Evolutionary conservation across 78 protist genomes (phyloP).

Genomic region (Dictyostelium citrinum): DNA sequence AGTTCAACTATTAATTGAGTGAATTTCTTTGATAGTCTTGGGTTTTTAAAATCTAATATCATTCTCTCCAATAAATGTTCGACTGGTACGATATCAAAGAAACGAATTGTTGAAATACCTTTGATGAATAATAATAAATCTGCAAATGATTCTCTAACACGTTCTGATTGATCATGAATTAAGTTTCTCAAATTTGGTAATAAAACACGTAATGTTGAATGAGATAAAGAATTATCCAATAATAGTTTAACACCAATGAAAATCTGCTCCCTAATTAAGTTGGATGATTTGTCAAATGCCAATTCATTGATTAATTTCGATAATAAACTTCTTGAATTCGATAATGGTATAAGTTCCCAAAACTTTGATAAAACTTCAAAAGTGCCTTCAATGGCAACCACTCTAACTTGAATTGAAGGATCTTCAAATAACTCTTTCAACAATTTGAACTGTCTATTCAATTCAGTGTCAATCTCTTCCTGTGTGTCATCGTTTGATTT

Average conservation of each 20-base stretch:
- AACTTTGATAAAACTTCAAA: slow-evolving; percentile 28
- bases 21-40: slow-evolving; percentile 27
- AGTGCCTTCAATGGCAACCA: slow-evolving; percentile 59
- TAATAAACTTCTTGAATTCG: slow-evolving; percentile 19
- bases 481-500: slow-evolving; percentile 23
- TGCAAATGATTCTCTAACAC: slow-evolving; percentile 69
- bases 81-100: slow-evolving; percentile 55
- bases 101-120: slow-evolving; percentile 48
- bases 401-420: slow-evolving; percentile 54
- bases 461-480: slow-evolving; percentile 29
- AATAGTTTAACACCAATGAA: slow-evolving; percentile 61
- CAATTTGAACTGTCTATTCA: slow-evolving; percentile 48
- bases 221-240: slow-evolving; percentile 47
- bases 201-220: slow-evolving; percentile 23
- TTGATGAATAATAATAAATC: slow-evolving; percentile 60
- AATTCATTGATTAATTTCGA: slow-evolving; percentile 25
- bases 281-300: slow-evolving; percentile 62
- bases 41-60: slow-evolving; percentile 21
- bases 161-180: slow-evolving; percentile 70
- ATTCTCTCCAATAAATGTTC: slow-evolving; percentile 46
- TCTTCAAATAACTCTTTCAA: slow-evolving; percentile 67
- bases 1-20: slow-evolving; percentile 51
- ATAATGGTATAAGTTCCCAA: slow-evolving; percentile 84
- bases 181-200: slow-evolving; percentile 61
- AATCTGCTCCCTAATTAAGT: slow-evolving; percentile 60